Conservation (phyloP, 179 eudicot species). For the Sideroxylon spinosum region DNA sequence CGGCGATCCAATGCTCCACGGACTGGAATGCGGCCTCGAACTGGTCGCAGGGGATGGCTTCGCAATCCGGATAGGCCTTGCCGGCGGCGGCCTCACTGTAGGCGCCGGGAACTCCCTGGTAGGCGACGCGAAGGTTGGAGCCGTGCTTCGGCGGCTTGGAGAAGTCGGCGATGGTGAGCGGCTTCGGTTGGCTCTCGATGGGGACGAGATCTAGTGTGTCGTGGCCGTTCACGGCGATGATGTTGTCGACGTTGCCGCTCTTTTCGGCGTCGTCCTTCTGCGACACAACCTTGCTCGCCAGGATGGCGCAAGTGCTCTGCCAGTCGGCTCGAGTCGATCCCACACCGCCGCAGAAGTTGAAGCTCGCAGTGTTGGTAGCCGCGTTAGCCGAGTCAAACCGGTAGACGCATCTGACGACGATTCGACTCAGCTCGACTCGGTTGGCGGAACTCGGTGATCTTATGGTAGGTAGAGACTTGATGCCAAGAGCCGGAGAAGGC, state of each 20-base stretch:
- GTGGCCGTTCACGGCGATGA: conserved; percentile 52
- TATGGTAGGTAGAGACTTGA: conserved; percentile 1
- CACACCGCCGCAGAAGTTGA: conserved; percentile 22
- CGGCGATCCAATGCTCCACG: conserved; percentile 86
- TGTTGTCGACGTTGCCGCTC: conserved; percentile 16
- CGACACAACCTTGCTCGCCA: conserved; percentile 55
- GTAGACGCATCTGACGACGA: conserved; percentile 29
- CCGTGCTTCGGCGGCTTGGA: conserved; percentile 85
- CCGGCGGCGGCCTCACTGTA: conserved; percentile 91
- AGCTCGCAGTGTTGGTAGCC: conserved; percentile 15
- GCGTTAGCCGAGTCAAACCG: conserved; percentile 23
- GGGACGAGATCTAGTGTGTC: conserved; percentile 47
- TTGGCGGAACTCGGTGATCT: conserved; percentile 7
- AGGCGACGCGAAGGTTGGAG: conserved; percentile 64
- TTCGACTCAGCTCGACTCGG: conserved; percentile 22
- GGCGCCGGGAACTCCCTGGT: conserved; percentile 95
- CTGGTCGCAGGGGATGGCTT: conserved; percentile 80
- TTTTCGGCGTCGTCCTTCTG: conserved; percentile 42
- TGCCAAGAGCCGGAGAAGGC: conserved; percentile 8
- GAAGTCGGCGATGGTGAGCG: conserved; percentile 52
- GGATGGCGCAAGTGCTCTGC: conserved; percentile 70
- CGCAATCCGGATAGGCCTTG: conserved; percentile 76
- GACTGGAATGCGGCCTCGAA: conserved; percentile 84
- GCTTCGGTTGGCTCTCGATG: conserved; percentile 47
- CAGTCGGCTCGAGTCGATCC: conserved; percentile 54